phyloP scores from a whole-genome alignment of 345 rosid species.

The Sapria himalayana region DNA sequence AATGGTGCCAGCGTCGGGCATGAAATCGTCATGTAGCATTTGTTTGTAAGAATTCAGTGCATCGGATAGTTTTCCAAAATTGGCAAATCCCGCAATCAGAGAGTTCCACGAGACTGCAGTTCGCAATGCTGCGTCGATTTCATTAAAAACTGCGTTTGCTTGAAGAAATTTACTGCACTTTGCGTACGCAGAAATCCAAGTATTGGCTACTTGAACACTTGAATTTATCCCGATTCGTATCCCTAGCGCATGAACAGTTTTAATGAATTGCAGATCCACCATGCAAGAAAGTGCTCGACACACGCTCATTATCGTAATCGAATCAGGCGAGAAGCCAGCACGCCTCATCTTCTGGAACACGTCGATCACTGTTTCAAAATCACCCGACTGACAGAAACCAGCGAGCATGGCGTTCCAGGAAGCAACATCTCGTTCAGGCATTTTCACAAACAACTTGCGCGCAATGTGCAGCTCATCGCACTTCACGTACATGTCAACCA shows the following conservation, averaged over 20 bases:
- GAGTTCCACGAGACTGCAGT: conserved; percentile 38
- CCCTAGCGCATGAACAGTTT: conserved; percentile 28
- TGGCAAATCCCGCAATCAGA: conserved; percentile 34
- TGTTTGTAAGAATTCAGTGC: conserved; percentile 22
- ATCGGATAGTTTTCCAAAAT: conserved; percentile 11
- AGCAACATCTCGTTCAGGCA: conserved; percentile 31
- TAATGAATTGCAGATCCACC: conserved; percentile 16
- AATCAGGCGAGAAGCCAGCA: conserved; percentile 22
- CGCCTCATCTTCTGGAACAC: conserved; percentile 28
- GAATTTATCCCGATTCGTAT: conserved; percentile 24
- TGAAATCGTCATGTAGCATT: conserved; percentile 29
- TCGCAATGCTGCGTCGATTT: conserved; percentile 15
- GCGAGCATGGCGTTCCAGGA: conserved; percentile 44
- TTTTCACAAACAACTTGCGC: conserved; percentile 21
- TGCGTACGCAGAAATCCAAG: conserved; percentile 35
- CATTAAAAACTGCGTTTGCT: conserved; percentile 26
- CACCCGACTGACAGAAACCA: conserved; percentile 27
- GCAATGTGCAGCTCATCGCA: conserved; percentile 18
- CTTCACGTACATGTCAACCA: conserved; percentile 27
- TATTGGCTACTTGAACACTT: conserved; percentile 36
- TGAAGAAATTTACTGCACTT: conserved; percentile 34
- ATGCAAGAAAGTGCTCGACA: conserved; percentile 11
- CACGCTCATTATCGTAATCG: conserved; percentile 32
- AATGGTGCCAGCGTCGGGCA: conserved; percentile 36
- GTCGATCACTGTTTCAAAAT: conserved; percentile 8